Evolutionary conservation across 352 stramenopile genomes (phyloP).

Genomic region (Globisporangium nunn): DNA sequence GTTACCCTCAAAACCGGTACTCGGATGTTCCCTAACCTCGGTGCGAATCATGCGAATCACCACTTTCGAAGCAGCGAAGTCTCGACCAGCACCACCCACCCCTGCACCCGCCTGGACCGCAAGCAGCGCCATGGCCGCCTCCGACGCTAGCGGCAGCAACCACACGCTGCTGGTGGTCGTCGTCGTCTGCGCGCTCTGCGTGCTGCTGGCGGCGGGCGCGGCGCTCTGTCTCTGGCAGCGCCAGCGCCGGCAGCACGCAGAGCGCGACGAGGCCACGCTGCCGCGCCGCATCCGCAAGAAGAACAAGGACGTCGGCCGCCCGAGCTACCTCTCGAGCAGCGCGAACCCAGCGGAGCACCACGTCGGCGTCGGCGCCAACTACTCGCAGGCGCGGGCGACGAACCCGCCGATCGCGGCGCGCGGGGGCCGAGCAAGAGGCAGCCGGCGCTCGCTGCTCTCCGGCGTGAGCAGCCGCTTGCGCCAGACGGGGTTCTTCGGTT

Average conservation of each 20-base stretch:
- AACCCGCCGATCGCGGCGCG: background rate
- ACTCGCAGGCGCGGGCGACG: background rate
- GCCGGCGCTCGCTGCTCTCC: slow-evolving; percentile 4
- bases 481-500: slow-evolving; percentile 9
- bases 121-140: background rate
- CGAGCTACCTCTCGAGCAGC: slow-evolving; percentile 9
- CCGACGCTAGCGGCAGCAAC: slow-evolving; percentile 3
- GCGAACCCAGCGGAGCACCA: background rate
- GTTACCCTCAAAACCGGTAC: too few relatives aligned
- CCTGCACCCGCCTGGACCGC: background rate
- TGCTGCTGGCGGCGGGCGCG: slow-evolving; percentile 5
- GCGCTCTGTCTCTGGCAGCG: slow-evolving; percentile 12
- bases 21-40: too few relatives aligned
- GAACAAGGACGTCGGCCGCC: slow-evolving; percentile 8
- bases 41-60: too few relatives aligned
- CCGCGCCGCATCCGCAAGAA: slow-evolving; percentile 15
- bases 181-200: slow-evolving; percentile 8
- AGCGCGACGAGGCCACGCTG: slow-evolving; percentile 7
- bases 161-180: slow-evolving; percentile 11
- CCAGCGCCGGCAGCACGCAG: background rate
- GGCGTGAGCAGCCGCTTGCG: slow-evolving; percentile 8
- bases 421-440: background rate
- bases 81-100: too few relatives aligned
- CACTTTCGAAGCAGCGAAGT: too few relatives aligned
- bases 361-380: background rate